Conservation (phyloP, 1,284 basidiomycete species). For the Tilletiaria anomala region DNA sequence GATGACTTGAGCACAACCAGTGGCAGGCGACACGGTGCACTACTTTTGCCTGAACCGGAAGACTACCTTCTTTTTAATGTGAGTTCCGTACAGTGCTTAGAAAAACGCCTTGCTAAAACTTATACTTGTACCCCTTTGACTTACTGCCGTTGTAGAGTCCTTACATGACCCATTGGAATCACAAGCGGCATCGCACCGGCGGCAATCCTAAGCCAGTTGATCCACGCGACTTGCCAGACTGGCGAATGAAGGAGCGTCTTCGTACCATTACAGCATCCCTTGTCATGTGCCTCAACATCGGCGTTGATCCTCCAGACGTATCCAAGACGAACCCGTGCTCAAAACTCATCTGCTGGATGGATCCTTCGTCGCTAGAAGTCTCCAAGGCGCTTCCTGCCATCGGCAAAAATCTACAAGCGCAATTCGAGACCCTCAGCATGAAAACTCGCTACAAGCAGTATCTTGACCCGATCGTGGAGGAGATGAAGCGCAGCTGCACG, state of each 20-base stretch:
- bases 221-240: slow-evolving; percentile 52
- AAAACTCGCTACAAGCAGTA: slow-evolving; percentile 54
- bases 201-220: slow-evolving; percentile 61
- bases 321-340: slow-evolving; percentile 96
- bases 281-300: slow-evolving; percentile 92
- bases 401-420: slow-evolving; percentile 79
- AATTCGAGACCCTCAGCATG: slow-evolving; percentile 73
- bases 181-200: slow-evolving; percentile 69
- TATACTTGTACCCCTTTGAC: background rate
- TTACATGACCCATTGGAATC: slow-evolving; percentile 36
- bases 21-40: slow-evolving; percentile 30
- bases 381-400: slow-evolving; percentile 47
- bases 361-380: slow-evolving; percentile 70
- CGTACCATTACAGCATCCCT: slow-evolving; percentile 73
- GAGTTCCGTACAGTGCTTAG: slow-evolving; percentile 2
- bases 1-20: slow-evolving; percentile 24
- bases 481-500: slow-evolving; percentile 77
- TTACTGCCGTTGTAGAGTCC: slow-evolving; percentile 10
- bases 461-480: slow-evolving; percentile 86
- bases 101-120: background rate
- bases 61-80: slow-evolving; percentile 29
- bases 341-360: slow-evolving; percentile 91
- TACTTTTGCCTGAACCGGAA: slow-evolving; percentile 30
- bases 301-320: slow-evolving; percentile 90
- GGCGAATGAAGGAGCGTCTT: slow-evolving; percentile 65